Base-by-base conservation (phyloP, 345 rosid species). In the Moricandia arvensis region DNA sequence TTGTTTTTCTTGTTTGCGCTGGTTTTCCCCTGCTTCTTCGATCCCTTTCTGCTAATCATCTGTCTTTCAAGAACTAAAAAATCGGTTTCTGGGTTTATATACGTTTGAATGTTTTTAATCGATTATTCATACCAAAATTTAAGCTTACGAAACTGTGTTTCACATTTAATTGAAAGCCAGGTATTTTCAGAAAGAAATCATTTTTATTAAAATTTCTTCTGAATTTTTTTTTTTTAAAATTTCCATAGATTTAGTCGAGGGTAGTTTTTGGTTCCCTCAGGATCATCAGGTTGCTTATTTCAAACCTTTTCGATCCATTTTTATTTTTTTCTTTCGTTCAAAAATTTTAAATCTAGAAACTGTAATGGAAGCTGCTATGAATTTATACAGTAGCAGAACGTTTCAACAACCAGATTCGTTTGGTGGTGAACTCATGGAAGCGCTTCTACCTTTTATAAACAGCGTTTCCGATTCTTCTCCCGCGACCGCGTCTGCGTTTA, bases 401-500 rank as follows among this genome's bases (percentile, higher is more conserved):
- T 47, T 80, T 74, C 79, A 83, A 24, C 62, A 84, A 29, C 53
- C 86, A 58, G 86, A 87, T 60, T 69, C 78, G 8, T 84, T 68
- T 49, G 86, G 89, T 7, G 69, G 72, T 31, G 89, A 91, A 74
- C 75, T 95, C 9, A 91, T 95, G 99, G 97, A 89, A 72, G 99
- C 99, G 72, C 97, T 90, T 72, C 83, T 68, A 78, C 97, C 97
- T 89, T 91, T 89, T 87, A 84, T 91, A 81, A 89, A 86, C 66
- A 83, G 91, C 80, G 87, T 83, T 83, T 83, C 86, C 47, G 53
- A 83, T 12, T 68, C 74, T n/a, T 10, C 78, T 17, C 13, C 63
- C 53, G 16, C 79, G 33, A 55, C 57, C 0, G 45, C 79, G 43
- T 68, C 53, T 76, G 45, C 75, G 47, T 72, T 79, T 16, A 58